Percentiles rank a stretch among this genome's conserved stretches.
Evolutionary conservation across 2,329 filamentous ascomycete genomes (phyloP).

Genomic region (Stachybotrys echinatus): DNA sequence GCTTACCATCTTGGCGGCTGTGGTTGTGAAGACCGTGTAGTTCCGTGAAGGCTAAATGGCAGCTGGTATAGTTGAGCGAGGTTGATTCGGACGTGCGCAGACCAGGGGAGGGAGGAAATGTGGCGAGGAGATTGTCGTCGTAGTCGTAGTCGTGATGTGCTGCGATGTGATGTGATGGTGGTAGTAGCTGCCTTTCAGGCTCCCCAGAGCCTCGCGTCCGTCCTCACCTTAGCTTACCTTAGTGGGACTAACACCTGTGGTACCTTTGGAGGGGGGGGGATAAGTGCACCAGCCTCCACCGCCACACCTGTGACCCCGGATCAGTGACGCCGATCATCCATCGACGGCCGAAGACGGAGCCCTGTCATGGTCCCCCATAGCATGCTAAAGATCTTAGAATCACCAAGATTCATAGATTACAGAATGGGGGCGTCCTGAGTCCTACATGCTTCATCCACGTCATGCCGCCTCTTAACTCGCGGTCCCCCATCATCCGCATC

Average conservation of each 20-base stretch:
- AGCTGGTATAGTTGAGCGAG: neutral
- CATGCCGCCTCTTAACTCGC: slow-evolving; percentile 30
- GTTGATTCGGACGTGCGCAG: too few relatives aligned
- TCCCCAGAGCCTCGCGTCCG: slow-evolving; percentile 20
- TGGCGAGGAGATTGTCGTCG: too few relatives aligned
- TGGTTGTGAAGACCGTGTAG: neutral
- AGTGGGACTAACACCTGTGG: too few relatives aligned
- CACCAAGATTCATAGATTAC: neutral
- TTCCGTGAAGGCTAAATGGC: neutral
- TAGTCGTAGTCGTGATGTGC: neutral
- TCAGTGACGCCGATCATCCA: too few relatives aligned
- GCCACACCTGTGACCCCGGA: neutral
- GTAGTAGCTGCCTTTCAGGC: slow-evolving; percentile 15
- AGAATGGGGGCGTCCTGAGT: neutral
- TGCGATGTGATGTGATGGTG: slow-evolving; percentile 5
- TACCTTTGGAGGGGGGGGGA: too few relatives aligned
- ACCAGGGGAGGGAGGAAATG: too few relatives aligned
- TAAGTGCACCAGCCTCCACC: slow-evolving; percentile 1
- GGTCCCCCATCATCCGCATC: slow-evolving; percentile 63
- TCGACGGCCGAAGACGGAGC: neutral
- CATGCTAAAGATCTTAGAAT: neutral
- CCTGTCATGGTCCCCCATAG: neutral
- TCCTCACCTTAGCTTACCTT: too few relatives aligned
- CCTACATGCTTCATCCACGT: slow-evolving; percentile 11
- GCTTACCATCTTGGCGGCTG: slow-evolving; percentile 44